Evolutionary conservation across 352 stramenopile genomes (phyloP), one percentile per base, ranked within the genome.

Genomic region (Phytophthora podocarpi): DNA sequence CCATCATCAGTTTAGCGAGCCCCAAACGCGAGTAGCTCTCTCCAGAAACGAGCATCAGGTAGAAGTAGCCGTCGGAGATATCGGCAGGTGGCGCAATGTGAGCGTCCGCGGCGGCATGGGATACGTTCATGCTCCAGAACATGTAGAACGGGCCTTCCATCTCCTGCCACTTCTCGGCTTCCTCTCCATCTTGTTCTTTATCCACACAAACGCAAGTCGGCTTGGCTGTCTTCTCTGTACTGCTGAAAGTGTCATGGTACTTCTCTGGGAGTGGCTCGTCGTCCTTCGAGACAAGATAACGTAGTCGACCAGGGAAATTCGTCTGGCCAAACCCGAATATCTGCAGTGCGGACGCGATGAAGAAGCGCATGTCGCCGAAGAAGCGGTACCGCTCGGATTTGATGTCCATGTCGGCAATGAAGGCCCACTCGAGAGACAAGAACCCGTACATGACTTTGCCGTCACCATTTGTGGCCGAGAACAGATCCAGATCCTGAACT

Each of bases 401-500:
- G 28, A 93, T 76, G 51, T 95, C 85, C 59, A 93, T 81, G 51
- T 93, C 79, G 16, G 82, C 82, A 46, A 90, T 76, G 34, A 94
- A 84, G 12, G 82, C 89, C 88, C 88, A 97, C 59, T 93, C 82
- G n/a, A 96, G 39, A 20, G 82, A 90, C 50, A 96, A 58, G 58
- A 96, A 95, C 21, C 82, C 87, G 67, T 87, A 85, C 75, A 89
- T 77, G 40, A 78, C 41, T 24, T 89, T 66, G 15, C 76, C 53
- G 26, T 78, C 56, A 42, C 63, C 64, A 50, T 87, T 82, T 13
- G 67, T 70, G 20, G 77, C 59, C 16, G 69, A 80, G 32, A 85
- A 76, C 36, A 93, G 59, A 55, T 95, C 85, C 39, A 95, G 60
- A 15, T 89, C 80, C 34, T 88, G 75, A 2, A 73, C 35, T 16